Conservation (phyloP, 768 basidiomycete species). For the Psilocybe subaeruginosa region DNA sequence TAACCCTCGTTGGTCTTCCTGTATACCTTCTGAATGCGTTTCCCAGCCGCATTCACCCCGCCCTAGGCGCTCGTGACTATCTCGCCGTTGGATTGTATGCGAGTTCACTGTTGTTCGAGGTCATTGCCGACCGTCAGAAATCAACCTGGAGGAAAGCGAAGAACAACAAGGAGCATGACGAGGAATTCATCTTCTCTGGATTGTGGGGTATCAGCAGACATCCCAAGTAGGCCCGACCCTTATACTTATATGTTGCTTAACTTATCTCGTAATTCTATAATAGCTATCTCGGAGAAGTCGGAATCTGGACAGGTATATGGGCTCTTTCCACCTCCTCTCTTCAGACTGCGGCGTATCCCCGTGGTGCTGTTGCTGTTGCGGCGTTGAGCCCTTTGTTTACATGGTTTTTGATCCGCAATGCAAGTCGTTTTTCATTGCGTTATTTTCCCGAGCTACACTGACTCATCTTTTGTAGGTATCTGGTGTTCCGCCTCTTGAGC, state of each 20-base stretch:
- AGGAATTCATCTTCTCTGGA: constrained; percentile 69
- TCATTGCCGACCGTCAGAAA: constrained; percentile 69
- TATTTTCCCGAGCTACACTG: neutral
- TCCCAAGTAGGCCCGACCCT: constrained; percentile 57
- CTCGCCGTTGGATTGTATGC: constrained; percentile 55
- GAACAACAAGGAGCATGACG: constrained; percentile 65
- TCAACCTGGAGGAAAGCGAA: constrained; percentile 60
- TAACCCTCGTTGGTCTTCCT: constrained; percentile 68
- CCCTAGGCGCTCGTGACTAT: constrained; percentile 58
- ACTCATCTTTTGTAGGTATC: constrained; percentile 44
- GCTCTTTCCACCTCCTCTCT: constrained; percentile 54
- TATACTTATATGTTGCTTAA: neutral
- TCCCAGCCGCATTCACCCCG: constrained; percentile 50
- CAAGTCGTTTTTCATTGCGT: constrained; percentile 26
- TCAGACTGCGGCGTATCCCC: constrained; percentile 46
- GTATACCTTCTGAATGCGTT: constrained; percentile 66
- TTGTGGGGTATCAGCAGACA: constrained; percentile 72
- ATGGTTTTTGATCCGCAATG: constrained; percentile 60
- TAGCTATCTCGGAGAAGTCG: constrained; percentile 75
- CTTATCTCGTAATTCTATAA: neutral
- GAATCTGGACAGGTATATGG: constrained; percentile 72
- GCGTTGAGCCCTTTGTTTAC: constrained; percentile 65
- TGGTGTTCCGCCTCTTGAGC: constrained; percentile 74
- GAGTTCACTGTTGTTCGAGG: constrained; percentile 61
- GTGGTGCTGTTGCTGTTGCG: constrained; percentile 44